phyloP scores from a whole-genome alignment of 306 rosid species.

The Medicago arabica region DNA sequence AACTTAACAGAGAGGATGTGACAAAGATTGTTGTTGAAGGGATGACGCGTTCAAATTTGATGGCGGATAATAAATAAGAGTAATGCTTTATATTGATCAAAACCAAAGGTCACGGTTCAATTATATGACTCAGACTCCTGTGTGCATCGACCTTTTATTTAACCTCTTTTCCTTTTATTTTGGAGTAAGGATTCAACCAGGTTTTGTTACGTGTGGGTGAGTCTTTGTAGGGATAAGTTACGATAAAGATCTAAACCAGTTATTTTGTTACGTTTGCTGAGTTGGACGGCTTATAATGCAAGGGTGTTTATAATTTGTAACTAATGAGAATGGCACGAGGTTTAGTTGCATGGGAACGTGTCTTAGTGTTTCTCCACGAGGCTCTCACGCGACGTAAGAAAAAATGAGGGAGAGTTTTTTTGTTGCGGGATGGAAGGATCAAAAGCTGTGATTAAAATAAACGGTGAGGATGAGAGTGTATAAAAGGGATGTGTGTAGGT shows the following conservation, averaged over 20 bases:
- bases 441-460: not conserved
- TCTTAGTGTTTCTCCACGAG: slow-evolving; percentile 43
- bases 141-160: not conserved
- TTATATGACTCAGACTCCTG: not conserved
- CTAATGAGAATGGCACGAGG: slow-evolving; percentile 52
- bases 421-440: not conserved
- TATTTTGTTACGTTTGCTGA: too few species aligned
- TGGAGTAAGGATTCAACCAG: not conserved
- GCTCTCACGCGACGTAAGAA: slow-evolving; percentile 34
- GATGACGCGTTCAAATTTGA: slow-evolving; percentile 41
- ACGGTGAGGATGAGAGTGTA: slow-evolving; percentile 10
- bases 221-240: too few species aligned
- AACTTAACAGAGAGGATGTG: not conserved
- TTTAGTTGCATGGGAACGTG: slow-evolving; percentile 43
- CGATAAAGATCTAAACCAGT: too few species aligned
- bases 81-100: not conserved
- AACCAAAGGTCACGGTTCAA: slow-evolving; percentile 11
- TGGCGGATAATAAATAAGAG: slow-evolving; percentile 28
- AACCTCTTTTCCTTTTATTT: not conserved
- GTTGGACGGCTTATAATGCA: too few species aligned
- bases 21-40: slow-evolving; percentile 1
- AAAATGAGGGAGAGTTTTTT: not conserved
- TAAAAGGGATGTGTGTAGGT: not conserved
- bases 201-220: too few species aligned
- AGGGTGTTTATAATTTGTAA: too few species aligned